Evolutionary conservation across 1,284 basidiomycete species (phyloP), one percentile per base, ranked within the genome.

Genomic region (Abortiporus biennis): DNA sequence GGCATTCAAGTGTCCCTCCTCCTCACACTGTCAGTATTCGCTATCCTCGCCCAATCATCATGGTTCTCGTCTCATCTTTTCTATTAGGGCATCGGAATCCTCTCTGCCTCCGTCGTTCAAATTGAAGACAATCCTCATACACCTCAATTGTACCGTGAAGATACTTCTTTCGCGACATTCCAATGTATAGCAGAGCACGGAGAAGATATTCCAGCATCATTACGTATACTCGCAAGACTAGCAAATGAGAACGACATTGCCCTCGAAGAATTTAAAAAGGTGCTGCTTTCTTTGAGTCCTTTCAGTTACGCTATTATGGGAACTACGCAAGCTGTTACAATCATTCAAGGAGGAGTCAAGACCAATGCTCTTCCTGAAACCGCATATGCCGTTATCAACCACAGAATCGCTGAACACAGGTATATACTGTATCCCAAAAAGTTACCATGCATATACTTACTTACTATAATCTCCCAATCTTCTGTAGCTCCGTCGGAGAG

Each of bases 1-100:
- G 85, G 0, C 84, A 86, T 56, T 81, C 79, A 3, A 80, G 76
- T 39, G 63, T 70, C 6, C 81, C 82, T 13, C 79, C 78, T 22
- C 47, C 60, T 25, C 76, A 78, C 51, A 78, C 75, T 2, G 76
- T 77, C 48, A 2, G 6, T 12, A 31, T 27, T 22, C 39, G n/a
- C 27, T 29, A 15, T 20, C 6, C 15, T 3, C 17, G n/a, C 9
- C 22, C 8, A 9, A n/a, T 8, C 19, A 20, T 16, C 30, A 29
- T 23, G 24, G n/a, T 16, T 19, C 31, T 25, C 31, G 38, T 11
- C 8, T 29, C 8, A 37, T n/a, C 19, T 21, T 2, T 29, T 22
- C 27, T n/a, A n/a, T 2, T 36, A 75, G 69, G 68, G 69, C 6
- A 82, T 84, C 30, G 78, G 79, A 12, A 67, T 78, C 34, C 66